phyloP scores from a whole-genome alignment of 2,329 filamentous ascomycete genomes.

The Fusarium compactum region DNA sequence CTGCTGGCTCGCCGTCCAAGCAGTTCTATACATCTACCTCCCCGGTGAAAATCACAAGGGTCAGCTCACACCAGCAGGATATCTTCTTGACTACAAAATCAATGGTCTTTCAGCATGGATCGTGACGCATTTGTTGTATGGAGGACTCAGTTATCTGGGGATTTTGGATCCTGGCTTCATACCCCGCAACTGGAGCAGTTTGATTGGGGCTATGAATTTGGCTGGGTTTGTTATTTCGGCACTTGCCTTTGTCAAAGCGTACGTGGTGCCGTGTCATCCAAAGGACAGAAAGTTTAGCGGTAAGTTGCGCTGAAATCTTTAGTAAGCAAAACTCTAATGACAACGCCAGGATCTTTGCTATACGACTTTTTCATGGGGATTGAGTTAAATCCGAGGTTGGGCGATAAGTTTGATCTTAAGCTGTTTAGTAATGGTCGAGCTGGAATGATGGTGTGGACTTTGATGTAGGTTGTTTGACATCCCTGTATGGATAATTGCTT shows the following conservation, averaged over 20 bases:
- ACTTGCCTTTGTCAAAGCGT: constrained; percentile 55
- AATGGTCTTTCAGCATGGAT: constrained; percentile 58
- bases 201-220: constrained; percentile 56
- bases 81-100: constrained; percentile 57
- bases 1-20: constrained; percentile 31
- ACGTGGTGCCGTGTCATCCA: constrained; percentile 54
- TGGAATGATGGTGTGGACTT: constrained; percentile 62
- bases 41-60: constrained; percentile 46
- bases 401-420: constrained; percentile 59
- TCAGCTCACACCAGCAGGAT: constrained; percentile 58
- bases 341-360: constrained; percentile 49
- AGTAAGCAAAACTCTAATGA: constrained; percentile 8
- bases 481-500: constrained; percentile 32
- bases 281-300: constrained; percentile 59
- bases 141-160: constrained; percentile 43
- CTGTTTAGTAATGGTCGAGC: constrained; percentile 61
- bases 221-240: constrained; percentile 45
- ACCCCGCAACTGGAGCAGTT: constrained; percentile 56
- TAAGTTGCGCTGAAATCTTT: constrained; percentile 23
- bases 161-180: constrained; percentile 55
- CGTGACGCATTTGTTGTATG: constrained; percentile 53
- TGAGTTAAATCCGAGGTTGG: constrained; percentile 59
- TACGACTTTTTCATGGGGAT: constrained; percentile 62
- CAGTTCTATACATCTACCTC: constrained; percentile 26
- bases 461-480: constrained; percentile 51